Percentiles rank a stretch among this genome's conserved stretches.
These are phyloP conservation scores for Bimuria novae-zelandiae DNA, from an alignment of 2,329 filamentous ascomycete species.

Conservation along the genomic window DNA sequence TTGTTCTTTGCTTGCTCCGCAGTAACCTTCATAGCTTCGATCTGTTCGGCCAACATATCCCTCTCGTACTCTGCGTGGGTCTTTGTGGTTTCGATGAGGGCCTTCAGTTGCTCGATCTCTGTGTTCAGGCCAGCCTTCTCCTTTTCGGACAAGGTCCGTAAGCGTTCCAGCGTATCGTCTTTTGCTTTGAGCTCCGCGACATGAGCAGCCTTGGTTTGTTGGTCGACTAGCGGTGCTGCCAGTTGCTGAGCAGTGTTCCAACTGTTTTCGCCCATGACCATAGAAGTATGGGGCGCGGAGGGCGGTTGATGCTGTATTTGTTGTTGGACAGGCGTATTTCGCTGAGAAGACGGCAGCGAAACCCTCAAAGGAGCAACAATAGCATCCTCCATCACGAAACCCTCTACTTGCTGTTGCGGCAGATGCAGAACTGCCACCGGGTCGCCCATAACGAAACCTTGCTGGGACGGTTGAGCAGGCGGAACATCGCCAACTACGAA, in stretches of 20 bases:
- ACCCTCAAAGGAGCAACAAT: slow-evolving; percentile 2
- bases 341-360: slow-evolving; percentile 21
- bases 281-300: slow-evolving; percentile 15
- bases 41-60: slow-evolving; percentile 24
- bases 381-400: slow-evolving; percentile 30
- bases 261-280: slow-evolving; percentile 21
- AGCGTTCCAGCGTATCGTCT: slow-evolving; percentile 31
- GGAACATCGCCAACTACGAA: slow-evolving; percentile 28
- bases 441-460: slow-evolving; percentile 3
- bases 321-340: slow-evolving; percentile 21
- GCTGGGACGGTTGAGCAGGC: background rate
- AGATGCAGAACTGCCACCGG: background rate
- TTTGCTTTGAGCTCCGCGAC: slow-evolving; percentile 34
- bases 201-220: slow-evolving; percentile 14
- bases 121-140: slow-evolving; percentile 18
- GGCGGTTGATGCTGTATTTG: slow-evolving; percentile 23
- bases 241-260: slow-evolving; percentile 20
- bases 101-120: slow-evolving; percentile 24
- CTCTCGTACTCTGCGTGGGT: slow-evolving; percentile 24
- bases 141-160: slow-evolving; percentile 27
- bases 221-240: slow-evolving; percentile 14
- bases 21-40: slow-evolving; percentile 23
- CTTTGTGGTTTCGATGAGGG: slow-evolving; percentile 22
- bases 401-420: slow-evolving; percentile 17
- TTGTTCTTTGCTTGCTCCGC: slow-evolving; percentile 29